Conservation (phyloP, 2,329 filamentous ascomycete genomes). For the Calonectria honghensis region DNA sequence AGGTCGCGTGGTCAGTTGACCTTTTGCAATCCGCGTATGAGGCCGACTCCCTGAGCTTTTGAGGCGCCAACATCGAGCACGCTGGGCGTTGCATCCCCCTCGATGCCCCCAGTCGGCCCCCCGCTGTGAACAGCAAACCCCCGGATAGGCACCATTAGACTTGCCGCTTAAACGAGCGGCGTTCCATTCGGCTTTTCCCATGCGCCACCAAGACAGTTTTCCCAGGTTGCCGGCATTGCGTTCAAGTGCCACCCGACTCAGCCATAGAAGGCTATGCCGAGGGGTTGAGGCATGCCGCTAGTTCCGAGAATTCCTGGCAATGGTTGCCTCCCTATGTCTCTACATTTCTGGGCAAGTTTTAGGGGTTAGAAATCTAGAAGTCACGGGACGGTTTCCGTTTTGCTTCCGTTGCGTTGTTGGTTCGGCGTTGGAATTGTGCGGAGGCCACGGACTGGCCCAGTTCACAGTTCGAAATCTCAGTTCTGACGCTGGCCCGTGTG, state of each 20-base stretch:
- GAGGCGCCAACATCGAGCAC: not conserved
- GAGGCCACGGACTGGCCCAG: conserved; percentile 12
- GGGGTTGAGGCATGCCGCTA: too few species aligned
- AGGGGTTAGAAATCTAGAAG: not conserved
- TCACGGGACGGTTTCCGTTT: not conserved
- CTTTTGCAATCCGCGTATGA: not conserved
- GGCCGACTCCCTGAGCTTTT: not conserved
- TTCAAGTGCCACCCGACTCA: not conserved
- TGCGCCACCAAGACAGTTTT: not conserved
- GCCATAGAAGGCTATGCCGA: not conserved
- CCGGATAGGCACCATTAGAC: not conserved
- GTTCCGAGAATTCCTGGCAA: conserved; percentile 3
- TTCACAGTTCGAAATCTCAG: not conserved
- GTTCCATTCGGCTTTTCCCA: conserved; percentile 26
- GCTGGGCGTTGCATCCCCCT: not conserved
- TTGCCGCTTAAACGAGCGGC: not conserved
- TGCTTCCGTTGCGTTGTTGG: not conserved
- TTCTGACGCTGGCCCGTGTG: conserved; percentile 9
- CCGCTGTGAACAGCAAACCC: too few species aligned
- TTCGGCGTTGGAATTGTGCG: not conserved
- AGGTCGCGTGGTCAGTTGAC: not conserved
- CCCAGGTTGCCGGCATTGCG: conserved; percentile 1
- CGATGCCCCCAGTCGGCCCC: too few species aligned
- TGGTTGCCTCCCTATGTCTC: not conserved
- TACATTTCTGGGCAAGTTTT: not conserved